These are phyloP conservation scores for Rhizomucor miehei DNA, from an alignment of 371 early-diverging fungal species.

Conservation along the genomic window DNA sequence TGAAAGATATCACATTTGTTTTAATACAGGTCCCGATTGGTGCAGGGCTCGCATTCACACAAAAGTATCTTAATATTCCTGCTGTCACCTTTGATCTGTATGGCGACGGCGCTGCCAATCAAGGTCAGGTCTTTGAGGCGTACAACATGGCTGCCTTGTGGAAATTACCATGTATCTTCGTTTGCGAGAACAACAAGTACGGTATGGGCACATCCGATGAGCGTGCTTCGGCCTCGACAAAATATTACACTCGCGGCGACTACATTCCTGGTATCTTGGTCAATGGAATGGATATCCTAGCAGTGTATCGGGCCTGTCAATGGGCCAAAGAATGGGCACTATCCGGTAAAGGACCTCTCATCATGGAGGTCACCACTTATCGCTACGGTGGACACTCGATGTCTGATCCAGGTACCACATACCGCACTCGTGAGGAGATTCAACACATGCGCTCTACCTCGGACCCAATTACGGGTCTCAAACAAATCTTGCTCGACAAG, in stretches of 20 bases:
- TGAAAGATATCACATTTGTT: no score
- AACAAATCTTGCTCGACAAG: slow-evolving; percentile 73
- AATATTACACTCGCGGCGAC: slow-evolving; percentile 96
- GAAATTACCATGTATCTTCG: slow-evolving; percentile 96
- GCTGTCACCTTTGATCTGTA: slow-evolving; percentile 92
- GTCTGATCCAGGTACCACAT: slow-evolving; percentile 99
- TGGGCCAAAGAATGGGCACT: slow-evolving; percentile 87
- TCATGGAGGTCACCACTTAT: slow-evolving; percentile 68
- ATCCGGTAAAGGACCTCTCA: slow-evolving; percentile 90
- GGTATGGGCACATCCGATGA: slow-evolving; percentile 98
- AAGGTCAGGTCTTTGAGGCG: slow-evolving; percentile 99
- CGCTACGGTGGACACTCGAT: slow-evolving; percentile 98
- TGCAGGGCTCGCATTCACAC: slow-evolving; percentile 95
- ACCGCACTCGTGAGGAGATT: slow-evolving; percentile 96
- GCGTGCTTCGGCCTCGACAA: slow-evolving; percentile 90
- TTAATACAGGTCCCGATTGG: slow-evolving; percentile 95
- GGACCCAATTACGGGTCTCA: slow-evolving; percentile 93
- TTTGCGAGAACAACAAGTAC: slow-evolving; percentile 99
- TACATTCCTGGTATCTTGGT: slow-evolving; percentile 90
- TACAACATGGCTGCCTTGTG: slow-evolving; percentile 99
- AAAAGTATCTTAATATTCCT: slow-evolving; percentile 84
- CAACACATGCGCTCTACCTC: slow-evolving; percentile 94
- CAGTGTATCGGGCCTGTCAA: slow-evolving; percentile 82
- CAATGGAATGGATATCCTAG: slow-evolving; percentile 96
- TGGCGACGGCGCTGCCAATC: slow-evolving; percentile 99